phyloP scores from a whole-genome alignment of 169 alveolate species.

The Eimeria maxima region DNA sequence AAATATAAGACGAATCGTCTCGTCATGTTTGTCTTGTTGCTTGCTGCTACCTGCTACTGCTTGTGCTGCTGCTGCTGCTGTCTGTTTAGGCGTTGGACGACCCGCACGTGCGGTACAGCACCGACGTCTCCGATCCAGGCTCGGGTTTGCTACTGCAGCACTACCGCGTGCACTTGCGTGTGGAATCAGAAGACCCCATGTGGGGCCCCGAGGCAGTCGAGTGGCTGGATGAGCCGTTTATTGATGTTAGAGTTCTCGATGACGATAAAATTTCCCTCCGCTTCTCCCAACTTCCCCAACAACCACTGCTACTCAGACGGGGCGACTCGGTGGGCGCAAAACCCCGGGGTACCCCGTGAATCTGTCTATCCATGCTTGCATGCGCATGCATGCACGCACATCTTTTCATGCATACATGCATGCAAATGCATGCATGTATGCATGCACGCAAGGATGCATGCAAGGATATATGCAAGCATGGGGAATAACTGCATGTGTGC shows the following conservation, averaged over 20 bases:
- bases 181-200: conserved; percentile 23
- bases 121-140: conserved; percentile 1
- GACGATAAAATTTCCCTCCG: not conserved
- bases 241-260: not conserved
- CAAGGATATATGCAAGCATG: not conserved
- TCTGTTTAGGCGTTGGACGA: conserved; percentile 36
- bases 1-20: not conserved
- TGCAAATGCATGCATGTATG: not conserved
- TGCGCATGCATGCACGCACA: not conserved
- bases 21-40: not conserved
- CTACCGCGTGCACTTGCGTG: conserved; percentile 42
- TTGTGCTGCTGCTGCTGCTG: not conserved
- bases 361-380: not conserved
- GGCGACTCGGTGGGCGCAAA: not conserved
- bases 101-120: conserved; percentile 2
- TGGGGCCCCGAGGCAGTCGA: conserved; percentile 13
- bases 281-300: not conserved
- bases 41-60: not conserved
- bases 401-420: not conserved
- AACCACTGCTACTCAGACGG: conserved; percentile 1
- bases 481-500: not conserved
- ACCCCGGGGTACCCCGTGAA: not conserved
- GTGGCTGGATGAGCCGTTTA: not conserved
- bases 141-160: conserved; percentile 45
- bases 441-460: not conserved